Percentiles rank a stretch among this genome's conserved stretches.
phyloP scores from a whole-genome alignment of 768 basidiomycete genomes.

The Amanita pseudoporphyria region DNA sequence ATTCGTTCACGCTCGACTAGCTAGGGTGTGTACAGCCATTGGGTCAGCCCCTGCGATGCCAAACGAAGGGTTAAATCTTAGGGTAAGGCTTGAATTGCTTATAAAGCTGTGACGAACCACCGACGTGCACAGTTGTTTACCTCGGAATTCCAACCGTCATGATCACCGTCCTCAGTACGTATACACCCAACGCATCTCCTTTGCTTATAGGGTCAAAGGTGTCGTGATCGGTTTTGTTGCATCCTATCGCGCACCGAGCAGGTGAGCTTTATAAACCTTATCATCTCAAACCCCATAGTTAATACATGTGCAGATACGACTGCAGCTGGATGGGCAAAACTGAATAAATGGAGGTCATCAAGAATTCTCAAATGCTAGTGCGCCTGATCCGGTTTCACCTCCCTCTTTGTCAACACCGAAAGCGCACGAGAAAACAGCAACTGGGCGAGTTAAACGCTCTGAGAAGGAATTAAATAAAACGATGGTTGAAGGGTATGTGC shows the following conservation, averaged over 20 bases:
- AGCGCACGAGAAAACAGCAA: conserved; percentile 25
- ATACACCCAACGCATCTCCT: background rate
- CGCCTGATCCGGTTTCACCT: conserved; percentile 57
- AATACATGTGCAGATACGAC: conserved; percentile 33
- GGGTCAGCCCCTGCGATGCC: no score
- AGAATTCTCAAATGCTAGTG: conserved; percentile 37
- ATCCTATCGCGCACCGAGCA: conserved; percentile 52
- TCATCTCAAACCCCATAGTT: background rate
- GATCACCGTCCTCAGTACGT: conserved; percentile 49
- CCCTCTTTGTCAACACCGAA: conserved; percentile 34
- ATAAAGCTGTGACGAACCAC: no score
- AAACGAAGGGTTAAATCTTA: no score
- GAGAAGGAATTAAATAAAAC: conserved; percentile 35
- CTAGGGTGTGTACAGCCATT: no score
- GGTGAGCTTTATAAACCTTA: conserved; percentile 23
- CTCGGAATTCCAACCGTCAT: conserved; percentile 45
- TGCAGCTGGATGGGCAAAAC: conserved; percentile 53
- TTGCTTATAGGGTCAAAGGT: conserved; percentile 17
- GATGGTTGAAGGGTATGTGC: conserved; percentile 45
- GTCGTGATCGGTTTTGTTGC: conserved; percentile 57
- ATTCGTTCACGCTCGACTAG: no score
- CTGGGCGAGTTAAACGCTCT: conserved; percentile 21
- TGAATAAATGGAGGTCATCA: conserved; percentile 48
- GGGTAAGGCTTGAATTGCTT: no score
- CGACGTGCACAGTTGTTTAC: no score